These are phyloP conservation scores for Tricholoma sp. DNA, from an alignment of 768 basidiomycete species.

Conservation along the genomic window DNA sequence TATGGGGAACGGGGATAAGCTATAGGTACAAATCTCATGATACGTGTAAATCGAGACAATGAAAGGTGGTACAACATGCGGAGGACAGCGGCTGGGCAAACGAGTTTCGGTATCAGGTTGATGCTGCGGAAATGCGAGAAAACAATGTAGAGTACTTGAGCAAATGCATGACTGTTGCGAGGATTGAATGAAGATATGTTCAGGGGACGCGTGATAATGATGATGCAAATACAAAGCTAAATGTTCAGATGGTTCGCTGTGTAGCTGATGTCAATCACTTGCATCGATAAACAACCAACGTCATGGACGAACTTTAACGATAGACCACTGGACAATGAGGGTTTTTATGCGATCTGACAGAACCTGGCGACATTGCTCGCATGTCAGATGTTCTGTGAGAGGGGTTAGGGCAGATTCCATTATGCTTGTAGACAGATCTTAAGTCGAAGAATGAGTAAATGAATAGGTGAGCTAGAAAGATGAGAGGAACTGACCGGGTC, in stretches of 20 bases:
- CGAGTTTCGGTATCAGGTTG: slow-evolving; percentile 2
- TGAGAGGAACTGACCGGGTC: slow-evolving; percentile 50
- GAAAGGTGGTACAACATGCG: slow-evolving; percentile 4
- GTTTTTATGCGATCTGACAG: slow-evolving; percentile 64
- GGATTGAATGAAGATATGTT: not conserved
- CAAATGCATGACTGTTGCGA: not conserved
- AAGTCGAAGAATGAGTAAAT: slow-evolving; percentile 9
- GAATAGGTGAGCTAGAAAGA: not conserved
- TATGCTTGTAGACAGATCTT: slow-evolving; percentile 67
- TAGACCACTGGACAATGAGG: slow-evolving; percentile 71
- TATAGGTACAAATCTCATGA: not conserved
- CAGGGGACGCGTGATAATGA: not conserved
- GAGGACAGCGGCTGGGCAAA: not conserved
- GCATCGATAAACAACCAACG: not conserved
- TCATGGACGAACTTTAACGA: slow-evolving; percentile 55
- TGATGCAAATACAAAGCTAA: not conserved
- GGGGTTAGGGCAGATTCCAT: slow-evolving; percentile 73
- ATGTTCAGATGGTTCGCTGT: slow-evolving; percentile 52
- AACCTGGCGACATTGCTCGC: slow-evolving; percentile 60
- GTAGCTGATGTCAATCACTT: not conserved
- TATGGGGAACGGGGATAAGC: too few species aligned
- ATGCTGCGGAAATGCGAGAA: not conserved
- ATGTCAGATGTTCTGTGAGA: slow-evolving; percentile 61
- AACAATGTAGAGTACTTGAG: not conserved
- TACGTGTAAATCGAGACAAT: not conserved